Evolutionary conservation across 2,329 filamentous ascomycete species (phyloP).

Genomic region (Fusarium luffae): DNA sequence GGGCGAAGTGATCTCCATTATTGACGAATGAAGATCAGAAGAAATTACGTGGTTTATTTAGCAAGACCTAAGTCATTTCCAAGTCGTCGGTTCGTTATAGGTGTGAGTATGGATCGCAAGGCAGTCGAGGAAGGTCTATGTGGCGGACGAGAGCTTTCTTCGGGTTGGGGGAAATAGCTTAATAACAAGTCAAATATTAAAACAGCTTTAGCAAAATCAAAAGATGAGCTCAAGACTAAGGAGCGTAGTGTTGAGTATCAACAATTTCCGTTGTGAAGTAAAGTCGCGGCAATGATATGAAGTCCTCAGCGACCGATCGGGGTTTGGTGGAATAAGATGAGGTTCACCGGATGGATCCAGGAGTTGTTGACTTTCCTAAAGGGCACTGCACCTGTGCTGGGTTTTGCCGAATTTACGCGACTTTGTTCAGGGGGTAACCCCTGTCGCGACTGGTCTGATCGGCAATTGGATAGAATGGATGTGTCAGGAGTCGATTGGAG

Average conservation of each 20-base stretch:
- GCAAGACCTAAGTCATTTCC: conserved; percentile 46
- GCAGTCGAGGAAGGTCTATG: conserved; percentile 22
- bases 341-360: conserved; percentile 32
- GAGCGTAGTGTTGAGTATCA: conserved; percentile 36
- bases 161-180: conserved; percentile 31
- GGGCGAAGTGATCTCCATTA: conserved; percentile 66
- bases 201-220: conserved; percentile 34
- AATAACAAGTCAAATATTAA: conserved; percentile 21
- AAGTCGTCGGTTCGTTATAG: conserved; percentile 30
- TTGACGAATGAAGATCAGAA: conserved; percentile 41
- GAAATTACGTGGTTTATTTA: conserved; percentile 36
- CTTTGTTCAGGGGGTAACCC: conserved; percentile 42
- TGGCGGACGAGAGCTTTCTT: conserved; percentile 26
- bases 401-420: conserved; percentile 45
- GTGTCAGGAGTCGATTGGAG: conserved; percentile 45
- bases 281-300: conserved; percentile 30
- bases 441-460: conserved; percentile 46
- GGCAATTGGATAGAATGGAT: conserved; percentile 34
- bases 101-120: conserved; percentile 9
- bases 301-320: conserved; percentile 23
- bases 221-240: conserved; percentile 30
- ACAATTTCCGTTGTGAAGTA: conserved; percentile 13
- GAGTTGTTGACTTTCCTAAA: conserved; percentile 46
- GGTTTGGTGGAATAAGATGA: conserved; percentile 39
- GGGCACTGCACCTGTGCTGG: conserved; percentile 23